Conservation (phyloP, 192 early-diverging fungal genomes). For the Lobosporangium transversale region DNA sequence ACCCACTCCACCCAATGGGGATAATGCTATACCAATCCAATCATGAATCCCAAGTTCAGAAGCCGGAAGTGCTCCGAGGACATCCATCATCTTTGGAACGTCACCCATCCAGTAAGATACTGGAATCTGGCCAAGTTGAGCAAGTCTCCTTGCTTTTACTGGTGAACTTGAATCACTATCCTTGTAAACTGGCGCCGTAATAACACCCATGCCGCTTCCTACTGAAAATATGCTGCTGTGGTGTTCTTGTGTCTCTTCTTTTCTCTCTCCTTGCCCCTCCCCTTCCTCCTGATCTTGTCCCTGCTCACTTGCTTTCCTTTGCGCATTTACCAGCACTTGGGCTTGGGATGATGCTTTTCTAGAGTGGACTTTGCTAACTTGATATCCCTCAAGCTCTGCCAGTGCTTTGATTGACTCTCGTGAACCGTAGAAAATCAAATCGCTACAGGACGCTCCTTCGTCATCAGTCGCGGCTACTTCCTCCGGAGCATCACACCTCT, state of each 20-base stretch:
- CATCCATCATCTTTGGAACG: slow-evolving; percentile 32
- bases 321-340: no score
- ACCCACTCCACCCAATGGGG: slow-evolving; percentile 59
- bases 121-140: slow-evolving; percentile 31
- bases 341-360: no score
- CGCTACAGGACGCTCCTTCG: neutral
- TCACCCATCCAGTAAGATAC: slow-evolving; percentile 43
- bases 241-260: no score
- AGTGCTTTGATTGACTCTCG: slow-evolving; percentile 35
- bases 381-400: slow-evolving; percentile 39
- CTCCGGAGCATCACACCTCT: neutral
- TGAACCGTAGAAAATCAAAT: slow-evolving; percentile 46
- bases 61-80: slow-evolving; percentile 10
- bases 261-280: no score
- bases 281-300: no score
- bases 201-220: slow-evolving; percentile 28
- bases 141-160: neutral
- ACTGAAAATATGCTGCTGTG: slow-evolving; percentile 18
- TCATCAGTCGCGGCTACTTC: slow-evolving; percentile 2
- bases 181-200: neutral
- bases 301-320: neutral
- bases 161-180: neutral
- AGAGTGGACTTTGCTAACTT: neutral
- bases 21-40: slow-evolving; percentile 61
- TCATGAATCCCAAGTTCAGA: slow-evolving; percentile 49